Evolutionary conservation across 1,284 basidiomycete species (phyloP).

Genomic region (Ceratobasidium sp.): DNA sequence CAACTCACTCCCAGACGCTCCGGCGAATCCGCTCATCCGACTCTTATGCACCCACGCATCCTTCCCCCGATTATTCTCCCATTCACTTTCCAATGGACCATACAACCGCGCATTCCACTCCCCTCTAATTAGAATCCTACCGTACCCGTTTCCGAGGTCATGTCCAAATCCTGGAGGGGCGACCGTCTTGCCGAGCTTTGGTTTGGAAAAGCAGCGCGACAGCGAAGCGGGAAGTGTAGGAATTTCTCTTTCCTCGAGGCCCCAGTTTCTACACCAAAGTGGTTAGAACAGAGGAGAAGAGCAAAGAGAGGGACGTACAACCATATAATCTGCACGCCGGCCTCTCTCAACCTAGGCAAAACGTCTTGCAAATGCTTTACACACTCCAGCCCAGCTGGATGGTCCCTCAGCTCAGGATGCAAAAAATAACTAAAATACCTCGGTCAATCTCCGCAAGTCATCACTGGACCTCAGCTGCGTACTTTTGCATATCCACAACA

Average conservation of each 20-base stretch:
- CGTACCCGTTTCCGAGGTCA: constrained; percentile 65
- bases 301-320: constrained; percentile 59
- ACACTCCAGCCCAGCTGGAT: constrained; percentile 67
- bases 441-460: not conserved
- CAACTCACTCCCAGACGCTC: constrained; percentile 64
- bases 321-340: constrained; percentile 73
- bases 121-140: constrained; percentile 69
- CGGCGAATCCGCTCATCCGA: constrained; percentile 75
- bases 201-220: constrained; percentile 59
- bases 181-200: constrained; percentile 54
- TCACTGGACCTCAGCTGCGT: constrained; percentile 47
- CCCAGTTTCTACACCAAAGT: constrained; percentile 67
- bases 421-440: constrained; percentile 65
- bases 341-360: constrained; percentile 62
- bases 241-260: constrained; percentile 70
- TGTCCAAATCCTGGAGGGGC: constrained; percentile 68
- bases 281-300: constrained; percentile 29
- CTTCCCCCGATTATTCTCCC: constrained; percentile 61
- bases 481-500: constrained; percentile 81
- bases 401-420: constrained; percentile 67
- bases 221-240: constrained; percentile 70
- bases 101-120: constrained; percentile 67
- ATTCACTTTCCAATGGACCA: constrained; percentile 68
- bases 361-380: constrained; percentile 65
- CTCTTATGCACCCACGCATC: constrained; percentile 81